These are phyloP conservation scores for Annulohypoxylon stygium DNA, from an alignment of 495 filamentous ascomycete genomes.

Conservation along the genomic window DNA sequence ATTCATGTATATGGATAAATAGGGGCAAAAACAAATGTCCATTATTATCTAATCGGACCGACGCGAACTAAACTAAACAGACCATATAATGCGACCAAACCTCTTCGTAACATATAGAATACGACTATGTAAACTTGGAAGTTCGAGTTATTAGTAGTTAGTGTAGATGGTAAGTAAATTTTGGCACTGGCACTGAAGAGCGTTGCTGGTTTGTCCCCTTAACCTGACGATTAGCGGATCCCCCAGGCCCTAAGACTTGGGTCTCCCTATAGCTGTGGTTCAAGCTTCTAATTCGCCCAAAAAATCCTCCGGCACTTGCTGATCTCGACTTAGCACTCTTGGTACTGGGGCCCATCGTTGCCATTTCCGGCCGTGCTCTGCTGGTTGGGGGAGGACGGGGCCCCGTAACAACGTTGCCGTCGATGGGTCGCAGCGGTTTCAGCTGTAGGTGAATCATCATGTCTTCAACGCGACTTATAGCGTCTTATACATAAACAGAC, in stretches of 20 bases:
- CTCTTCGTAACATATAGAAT: slow-evolving; percentile 12
- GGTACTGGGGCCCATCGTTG: slow-evolving; percentile 41
- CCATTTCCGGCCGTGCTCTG: slow-evolving; percentile 34
- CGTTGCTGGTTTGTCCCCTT: slow-evolving; percentile 15
- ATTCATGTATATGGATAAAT: slow-evolving; percentile 23
- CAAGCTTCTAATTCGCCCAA: slow-evolving; percentile 36
- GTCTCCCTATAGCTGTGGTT: slow-evolving; percentile 13
- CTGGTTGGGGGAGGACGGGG: slow-evolving; percentile 32
- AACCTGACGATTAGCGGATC: slow-evolving; percentile 27
- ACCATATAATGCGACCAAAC: slow-evolving; percentile 22
- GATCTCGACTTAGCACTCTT: slow-evolving; percentile 34
- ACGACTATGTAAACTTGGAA: slow-evolving; percentile 1
- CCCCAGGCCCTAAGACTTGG: slow-evolving; percentile 28
- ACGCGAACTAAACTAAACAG: slow-evolving; percentile 21
- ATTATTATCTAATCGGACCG: slow-evolving; percentile 42
- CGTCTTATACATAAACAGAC: neutral
- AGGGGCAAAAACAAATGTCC: slow-evolving; percentile 17
- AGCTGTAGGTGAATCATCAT: slow-evolving; percentile 14
- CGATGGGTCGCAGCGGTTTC: slow-evolving; percentile 14
- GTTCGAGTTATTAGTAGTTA: slow-evolving; percentile 1
- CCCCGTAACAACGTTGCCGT: slow-evolving; percentile 23
- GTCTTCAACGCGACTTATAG: slow-evolving; percentile 3
- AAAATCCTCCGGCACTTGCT: slow-evolving; percentile 40
- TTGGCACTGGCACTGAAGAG: slow-evolving; percentile 2
- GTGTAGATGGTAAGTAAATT: slow-evolving; percentile 9